A percentile compares a stretch with the other conserved stretches of the same genome.
These are phyloP conservation scores for Jaapia argillacea DNA, from an alignment of 768 basidiomycete genomes.

Conservation along the genomic window DNA sequence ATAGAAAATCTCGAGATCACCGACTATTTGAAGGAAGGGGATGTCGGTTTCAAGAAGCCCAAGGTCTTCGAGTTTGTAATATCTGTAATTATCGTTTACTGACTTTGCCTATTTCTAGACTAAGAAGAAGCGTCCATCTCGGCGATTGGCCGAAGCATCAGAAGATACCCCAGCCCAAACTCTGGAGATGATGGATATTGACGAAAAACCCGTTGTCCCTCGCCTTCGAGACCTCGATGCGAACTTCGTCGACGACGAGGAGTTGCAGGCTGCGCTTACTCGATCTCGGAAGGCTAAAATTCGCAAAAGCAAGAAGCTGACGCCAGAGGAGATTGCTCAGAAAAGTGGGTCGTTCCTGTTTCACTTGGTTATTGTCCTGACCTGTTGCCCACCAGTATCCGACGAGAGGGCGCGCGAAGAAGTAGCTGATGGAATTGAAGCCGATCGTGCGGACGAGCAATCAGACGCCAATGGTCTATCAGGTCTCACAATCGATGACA, in stretches of 20 bases:
- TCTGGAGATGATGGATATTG: slow-evolving; percentile 70
- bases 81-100: background rate
- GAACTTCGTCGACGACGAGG: slow-evolving; percentile 97
- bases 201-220: slow-evolving; percentile 59
- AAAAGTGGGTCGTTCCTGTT: slow-evolving; percentile 42
- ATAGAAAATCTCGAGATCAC: slow-evolving; percentile 74
- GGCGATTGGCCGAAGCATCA: slow-evolving; percentile 49
- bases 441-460: slow-evolving; percentile 40
- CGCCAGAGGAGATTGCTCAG: slow-evolving; percentile 74
- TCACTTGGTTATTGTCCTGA: slow-evolving; percentile 3
- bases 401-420: slow-evolving; percentile 50
- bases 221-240: slow-evolving; percentile 65
- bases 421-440: slow-evolving; percentile 24
- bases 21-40: slow-evolving; percentile 91
- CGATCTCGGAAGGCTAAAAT: slow-evolving; percentile 77
- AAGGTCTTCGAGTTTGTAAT: slow-evolving; percentile 40
- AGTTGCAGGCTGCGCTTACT: slow-evolving; percentile 88
- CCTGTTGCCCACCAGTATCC: slow-evolving; percentile 38
- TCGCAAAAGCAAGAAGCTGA: slow-evolving; percentile 62
- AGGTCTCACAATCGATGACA: slow-evolving; percentile 89
- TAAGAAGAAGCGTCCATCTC: slow-evolving; percentile 83
- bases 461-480: slow-evolving; percentile 32
- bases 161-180: slow-evolving; percentile 30
- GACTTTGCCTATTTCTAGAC: slow-evolving; percentile 35
- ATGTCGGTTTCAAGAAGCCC: slow-evolving; percentile 90